Evolutionary conservation across 768 basidiomycete species (phyloP).

Genomic region (Guyanaporus albipodus): DNA sequence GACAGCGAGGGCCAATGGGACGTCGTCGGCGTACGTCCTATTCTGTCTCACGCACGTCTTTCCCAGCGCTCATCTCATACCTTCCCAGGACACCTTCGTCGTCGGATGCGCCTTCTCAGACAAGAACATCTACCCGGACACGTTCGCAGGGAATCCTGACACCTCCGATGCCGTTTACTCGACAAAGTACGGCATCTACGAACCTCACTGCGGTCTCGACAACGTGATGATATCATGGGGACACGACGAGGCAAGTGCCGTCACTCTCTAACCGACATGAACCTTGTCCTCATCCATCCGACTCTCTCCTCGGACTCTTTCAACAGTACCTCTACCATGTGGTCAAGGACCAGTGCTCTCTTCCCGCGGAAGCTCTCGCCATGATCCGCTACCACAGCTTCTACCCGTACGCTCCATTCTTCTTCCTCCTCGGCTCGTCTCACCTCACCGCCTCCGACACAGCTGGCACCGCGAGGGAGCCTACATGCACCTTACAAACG

Average conservation of each 20-base stretch:
- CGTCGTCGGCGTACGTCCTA: slow-evolving; percentile 76
- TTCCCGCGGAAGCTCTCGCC: slow-evolving; percentile 77
- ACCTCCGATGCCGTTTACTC: slow-evolving; percentile 59
- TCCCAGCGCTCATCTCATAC: slow-evolving; percentile 2
- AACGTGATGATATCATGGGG: slow-evolving; percentile 90
- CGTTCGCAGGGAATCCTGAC: slow-evolving; percentile 74
- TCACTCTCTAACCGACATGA: slow-evolving; percentile 3
- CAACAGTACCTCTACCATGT: slow-evolving; percentile 78
- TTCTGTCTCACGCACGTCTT: background rate
- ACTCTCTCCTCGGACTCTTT: slow-evolving; percentile 4
- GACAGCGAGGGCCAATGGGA: slow-evolving; percentile 92
- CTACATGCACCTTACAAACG: slow-evolving; percentile 74
- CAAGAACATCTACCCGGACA: slow-evolving; percentile 76
- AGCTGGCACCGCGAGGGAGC: slow-evolving; percentile 90
- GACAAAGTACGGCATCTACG: slow-evolving; percentile 70
- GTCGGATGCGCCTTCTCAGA: slow-evolving; percentile 87
- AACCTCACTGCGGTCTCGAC: slow-evolving; percentile 75
- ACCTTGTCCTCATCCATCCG: no score
- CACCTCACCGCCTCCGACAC: slow-evolving; percentile 28
- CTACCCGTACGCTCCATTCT: slow-evolving; percentile 59
- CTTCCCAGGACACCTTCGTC: slow-evolving; percentile 61
- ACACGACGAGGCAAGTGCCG: slow-evolving; percentile 76
- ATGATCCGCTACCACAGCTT: slow-evolving; percentile 97
- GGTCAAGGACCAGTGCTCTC: slow-evolving; percentile 73
- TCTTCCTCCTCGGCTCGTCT: background rate